phyloP scores from a whole-genome alignment of 768 basidiomycete species.

The Leccinum boreale region DNA sequence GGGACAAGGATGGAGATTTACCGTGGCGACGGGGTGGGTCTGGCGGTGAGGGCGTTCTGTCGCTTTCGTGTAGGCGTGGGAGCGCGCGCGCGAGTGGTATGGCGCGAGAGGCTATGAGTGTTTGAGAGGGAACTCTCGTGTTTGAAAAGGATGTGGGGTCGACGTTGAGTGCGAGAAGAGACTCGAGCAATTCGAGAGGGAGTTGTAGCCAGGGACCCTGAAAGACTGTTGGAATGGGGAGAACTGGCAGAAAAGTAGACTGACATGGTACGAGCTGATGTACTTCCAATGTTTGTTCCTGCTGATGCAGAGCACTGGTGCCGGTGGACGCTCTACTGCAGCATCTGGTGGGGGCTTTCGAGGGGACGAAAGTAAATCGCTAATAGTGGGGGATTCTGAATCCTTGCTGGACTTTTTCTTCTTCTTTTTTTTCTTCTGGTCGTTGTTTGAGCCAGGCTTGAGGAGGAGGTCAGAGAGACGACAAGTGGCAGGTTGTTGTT shows the following conservation, averaged over 20 bases:
- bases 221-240: neutral
- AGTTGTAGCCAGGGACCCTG: conserved; percentile 93
- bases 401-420: conserved; percentile 50
- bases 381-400: conserved; percentile 17
- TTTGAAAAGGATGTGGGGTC: conserved; percentile 63
- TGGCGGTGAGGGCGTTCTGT: conserved; percentile 42
- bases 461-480: neutral
- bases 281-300: conserved; percentile 94
- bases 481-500: neutral
- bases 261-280: conserved; percentile 86
- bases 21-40: conserved; percentile 40
- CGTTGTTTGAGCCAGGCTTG: neutral
- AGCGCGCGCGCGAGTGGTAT: conserved; percentile 14
- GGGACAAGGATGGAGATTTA: conserved; percentile 28
- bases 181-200: conserved; percentile 81
- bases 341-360: conserved; percentile 37
- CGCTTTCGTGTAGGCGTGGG: conserved; percentile 34
- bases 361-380: conserved; percentile 11
- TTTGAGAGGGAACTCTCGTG: conserved; percentile 41
- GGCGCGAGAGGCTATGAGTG: conserved; percentile 29
- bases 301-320: conserved; percentile 76
- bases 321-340: conserved; percentile 43
- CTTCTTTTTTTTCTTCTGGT: conserved; percentile 70
- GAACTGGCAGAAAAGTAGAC: conserved; percentile 27
- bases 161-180: conserved; percentile 72